Conservation (phyloP, 2,329 filamentous ascomycete genomes). For the Periglandula ipomoeae region DNA sequence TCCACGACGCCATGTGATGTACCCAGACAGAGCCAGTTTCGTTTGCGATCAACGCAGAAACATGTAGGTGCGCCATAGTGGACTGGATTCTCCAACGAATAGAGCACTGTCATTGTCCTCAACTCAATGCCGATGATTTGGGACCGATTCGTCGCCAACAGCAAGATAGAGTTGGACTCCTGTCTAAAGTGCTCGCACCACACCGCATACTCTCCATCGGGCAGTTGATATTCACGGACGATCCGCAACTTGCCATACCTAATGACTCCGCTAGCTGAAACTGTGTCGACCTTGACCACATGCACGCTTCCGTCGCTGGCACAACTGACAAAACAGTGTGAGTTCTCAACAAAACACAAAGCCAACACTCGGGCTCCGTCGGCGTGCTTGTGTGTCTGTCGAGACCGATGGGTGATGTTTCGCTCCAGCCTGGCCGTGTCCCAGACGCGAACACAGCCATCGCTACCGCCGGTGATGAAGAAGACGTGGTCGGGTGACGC, state of each 20-base stretch:
- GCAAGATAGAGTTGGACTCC: constrained; percentile 70
- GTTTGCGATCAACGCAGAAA: constrained; percentile 77
- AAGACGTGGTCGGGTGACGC: constrained; percentile 87
- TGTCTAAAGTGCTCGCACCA: constrained; percentile 90
- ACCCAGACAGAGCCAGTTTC: constrained; percentile 84
- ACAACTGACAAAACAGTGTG: constrained; percentile 86
- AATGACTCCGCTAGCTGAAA: constrained; percentile 37
- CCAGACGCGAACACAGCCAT: constrained; percentile 88
- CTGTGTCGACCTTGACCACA: constrained; percentile 68
- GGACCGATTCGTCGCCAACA: constrained; percentile 80
- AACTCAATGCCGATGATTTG: constrained; percentile 79
- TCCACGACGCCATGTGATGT: constrained; percentile 90
- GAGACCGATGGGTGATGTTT: constrained; percentile 78
- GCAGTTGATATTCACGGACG: constrained; percentile 73
- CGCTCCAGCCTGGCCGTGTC: constrained; percentile 83
- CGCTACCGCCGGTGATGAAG: constrained; percentile 88
- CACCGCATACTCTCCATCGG: constrained; percentile 64
- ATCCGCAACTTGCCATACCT: constrained; percentile 72
- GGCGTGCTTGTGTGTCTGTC: constrained; percentile 74
- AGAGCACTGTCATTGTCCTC: constrained; percentile 74
- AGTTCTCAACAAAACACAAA: constrained; percentile 86
- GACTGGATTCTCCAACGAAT: constrained; percentile 74
- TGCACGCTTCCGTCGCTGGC: constrained; percentile 85
- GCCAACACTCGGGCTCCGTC: constrained; percentile 65
- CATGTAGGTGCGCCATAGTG: constrained; percentile 88